Base-by-base conservation (phyloP, 1,139 yeast species). In the Yamadazyma conglobata region DNA sequence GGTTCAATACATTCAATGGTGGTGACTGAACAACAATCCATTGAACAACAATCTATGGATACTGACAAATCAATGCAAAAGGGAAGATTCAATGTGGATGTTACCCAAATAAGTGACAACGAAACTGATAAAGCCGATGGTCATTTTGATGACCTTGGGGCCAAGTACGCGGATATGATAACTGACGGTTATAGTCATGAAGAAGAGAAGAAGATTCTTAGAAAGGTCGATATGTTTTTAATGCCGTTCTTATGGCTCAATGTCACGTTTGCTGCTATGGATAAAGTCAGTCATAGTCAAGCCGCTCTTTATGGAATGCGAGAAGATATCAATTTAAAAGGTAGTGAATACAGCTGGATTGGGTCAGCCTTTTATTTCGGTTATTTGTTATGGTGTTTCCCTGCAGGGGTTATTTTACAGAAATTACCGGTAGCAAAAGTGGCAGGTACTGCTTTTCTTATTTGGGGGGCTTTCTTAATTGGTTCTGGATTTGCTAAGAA, bases 281-380 rank as follows among this genome's bases (percentile, higher is more conserved):
- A 46, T 38, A 46, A 46, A 25, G 31, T 26, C 19, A 7, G 28
- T 25, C 11, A 29, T 14, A 33, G 26, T 17, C 33, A 37, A 51
- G 21, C 69, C 4, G 69, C 85, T 1, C 67, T 79, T 29, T 63
- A 77, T 61, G 84, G 83, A 3, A 56, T 78, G 24, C 52, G 64
- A 37, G 48, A 46, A 4, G 74, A 69, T 34, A 54, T 71, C 36
- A 39, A 63, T 5, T 71, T 76, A 78, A 46, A 42, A 10, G 75
- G 77, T 17, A 48, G 59, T 29, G 60, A 58, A 52, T 76, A 74
- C 45, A 58, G 75, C 3, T 75, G 79, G 79, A 60, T 64, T 10
- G 79, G 77, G 23, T 58, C 76, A 9, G 61, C 77, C 1, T 75
- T 74, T 39, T 75, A 75, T 46, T 47, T 73, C 23, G 79, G 79